Conservation (phyloP, 495 filamentous ascomycete species). For the Tetracladium marchalianum region DNA sequence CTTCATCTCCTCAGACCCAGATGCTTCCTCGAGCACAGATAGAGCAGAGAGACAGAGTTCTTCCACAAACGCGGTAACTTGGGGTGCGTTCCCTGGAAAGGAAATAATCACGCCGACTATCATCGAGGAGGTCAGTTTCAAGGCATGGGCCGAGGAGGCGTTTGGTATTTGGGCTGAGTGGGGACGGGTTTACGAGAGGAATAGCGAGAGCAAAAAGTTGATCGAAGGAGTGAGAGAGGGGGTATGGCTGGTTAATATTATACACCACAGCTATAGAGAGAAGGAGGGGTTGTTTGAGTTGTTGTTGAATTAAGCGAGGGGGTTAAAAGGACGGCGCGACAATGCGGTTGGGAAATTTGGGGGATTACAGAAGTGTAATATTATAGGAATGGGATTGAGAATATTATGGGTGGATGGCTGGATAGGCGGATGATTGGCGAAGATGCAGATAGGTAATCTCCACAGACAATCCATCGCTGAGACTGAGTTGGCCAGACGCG, state of each 20-base stretch:
- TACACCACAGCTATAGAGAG: constrained; percentile 74
- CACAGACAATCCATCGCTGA: no score
- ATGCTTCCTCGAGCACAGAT: constrained; percentile 24
- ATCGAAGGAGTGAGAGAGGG: constrained; percentile 56
- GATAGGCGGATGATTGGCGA: no score
- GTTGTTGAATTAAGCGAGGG: constrained; percentile 18
- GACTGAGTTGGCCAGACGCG: no score
- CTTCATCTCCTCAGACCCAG: constrained; percentile 53
- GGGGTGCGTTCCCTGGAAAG: constrained; percentile 92
- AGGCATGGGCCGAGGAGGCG: constrained; percentile 91
- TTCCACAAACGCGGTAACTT: constrained; percentile 83
- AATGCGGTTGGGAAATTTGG: no score
- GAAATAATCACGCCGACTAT: constrained; percentile 97
- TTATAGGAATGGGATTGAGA: no score
- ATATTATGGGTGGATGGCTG: no score
- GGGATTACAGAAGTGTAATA: no score
- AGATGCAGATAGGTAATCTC: no score
- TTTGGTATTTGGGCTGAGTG: constrained; percentile 94
- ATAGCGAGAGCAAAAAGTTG: constrained; percentile 45
- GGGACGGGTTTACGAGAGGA: constrained; percentile 59
- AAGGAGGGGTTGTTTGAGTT: constrained; percentile 54
- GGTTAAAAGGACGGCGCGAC: no score
- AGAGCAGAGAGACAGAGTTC: constrained; percentile 23
- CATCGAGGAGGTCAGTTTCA: constrained; percentile 92
- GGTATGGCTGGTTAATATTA: constrained; percentile 82